Base-by-base conservation (phyloP, 1,284 basidiomycete species). In the Thelephora terrestris region DNA sequence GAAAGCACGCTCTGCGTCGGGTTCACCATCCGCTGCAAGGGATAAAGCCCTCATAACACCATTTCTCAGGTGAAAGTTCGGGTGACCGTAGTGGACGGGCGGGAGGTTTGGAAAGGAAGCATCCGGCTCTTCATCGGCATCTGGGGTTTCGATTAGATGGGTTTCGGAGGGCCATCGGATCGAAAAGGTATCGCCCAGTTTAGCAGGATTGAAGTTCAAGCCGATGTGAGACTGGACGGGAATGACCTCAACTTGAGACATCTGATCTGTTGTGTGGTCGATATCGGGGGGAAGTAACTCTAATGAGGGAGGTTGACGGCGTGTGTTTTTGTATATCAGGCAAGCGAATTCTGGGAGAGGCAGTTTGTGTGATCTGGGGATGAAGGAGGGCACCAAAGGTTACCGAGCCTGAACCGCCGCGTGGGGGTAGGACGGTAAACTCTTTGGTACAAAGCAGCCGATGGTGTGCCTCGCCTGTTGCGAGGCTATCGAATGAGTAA, bases 1-100 rank as follows among this genome's bases (percentile, higher is more conserved):
- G 66, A 98, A 98, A 1, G 96, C 94, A 55, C 85, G 84, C 67
- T 99, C 96, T 12, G 90, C 84, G 59, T 93, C 80, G 18, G 73
- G 71, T 53, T 76, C 73, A 51, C 75, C 71, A 25, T 70, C 69
- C 37, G 70, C 71, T 14, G 74, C 67, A 23, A 74, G 68, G 45
- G 68, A 67, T 10, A 73, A 69, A 1, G 85, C 79, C 29, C 74
- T 71, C 66, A 85, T 79, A 52, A 91, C 77, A 14, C 85, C 84
- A 52, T 78, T 75, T 47, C 84, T 72, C 47, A 91, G 73, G 61
- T 88, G 82, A 21, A 82, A 61, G 48, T 85, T 80, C 43, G 81
- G 72, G 55, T 84, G 81, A 18, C 85, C 86, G 52, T 70, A 69
- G 55, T 72, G 64, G 39, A 91, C 73, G 25, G 80, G 75, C 7